Conservation (phyloP, 331 rosid genomes). For the Quercus phellos region DNA sequence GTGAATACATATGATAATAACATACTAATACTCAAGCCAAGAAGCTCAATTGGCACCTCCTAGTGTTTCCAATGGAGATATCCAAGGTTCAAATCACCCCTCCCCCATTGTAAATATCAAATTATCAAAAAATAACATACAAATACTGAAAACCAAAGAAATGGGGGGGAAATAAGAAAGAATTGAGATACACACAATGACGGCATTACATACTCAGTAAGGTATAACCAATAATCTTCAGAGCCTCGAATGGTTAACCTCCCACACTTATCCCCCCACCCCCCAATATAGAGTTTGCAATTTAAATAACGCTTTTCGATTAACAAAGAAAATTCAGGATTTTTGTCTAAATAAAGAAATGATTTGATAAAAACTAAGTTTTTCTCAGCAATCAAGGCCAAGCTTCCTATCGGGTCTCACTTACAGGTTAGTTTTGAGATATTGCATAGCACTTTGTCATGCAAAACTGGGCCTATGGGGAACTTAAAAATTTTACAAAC, state of each 20-base stretch:
- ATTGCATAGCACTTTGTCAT: background rate
- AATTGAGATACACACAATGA: background rate
- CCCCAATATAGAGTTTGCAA: no score
- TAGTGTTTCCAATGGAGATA: no score
- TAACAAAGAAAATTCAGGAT: background rate
- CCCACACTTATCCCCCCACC: no score
- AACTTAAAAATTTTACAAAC: background rate
- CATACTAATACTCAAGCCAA: no score
- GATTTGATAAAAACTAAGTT: background rate
- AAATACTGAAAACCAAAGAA: background rate
- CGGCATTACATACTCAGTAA: background rate
- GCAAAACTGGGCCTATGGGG: background rate
- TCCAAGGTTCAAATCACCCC: no score
- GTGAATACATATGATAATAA: no score
- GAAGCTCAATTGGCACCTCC: no score
- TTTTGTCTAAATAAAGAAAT: background rate
- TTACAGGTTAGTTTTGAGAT: background rate
- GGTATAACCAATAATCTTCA: background rate
- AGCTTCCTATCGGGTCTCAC: background rate
- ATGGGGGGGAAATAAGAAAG: background rate
- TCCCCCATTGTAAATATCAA: no score
- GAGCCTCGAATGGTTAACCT: background rate
- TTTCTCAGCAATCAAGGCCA: background rate
- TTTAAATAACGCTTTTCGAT: background rate
- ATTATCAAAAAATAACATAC: background rate